Conservation (phyloP, 306 rosid genomes). For the Bauhinia variegata region DNA sequence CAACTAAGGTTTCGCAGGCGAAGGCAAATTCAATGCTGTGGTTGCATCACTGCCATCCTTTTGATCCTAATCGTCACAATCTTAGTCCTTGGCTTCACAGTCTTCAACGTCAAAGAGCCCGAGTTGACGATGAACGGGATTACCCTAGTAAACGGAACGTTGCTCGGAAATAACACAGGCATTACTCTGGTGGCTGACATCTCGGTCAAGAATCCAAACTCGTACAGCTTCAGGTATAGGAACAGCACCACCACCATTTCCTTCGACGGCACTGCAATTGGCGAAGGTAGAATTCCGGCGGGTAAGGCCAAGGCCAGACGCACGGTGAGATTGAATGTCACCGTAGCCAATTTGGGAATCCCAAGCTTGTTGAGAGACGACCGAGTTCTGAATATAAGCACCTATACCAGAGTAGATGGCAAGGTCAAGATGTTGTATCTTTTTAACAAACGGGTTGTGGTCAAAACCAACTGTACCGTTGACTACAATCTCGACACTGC, state of each 20-base stretch:
- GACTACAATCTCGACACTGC: constrained; percentile 24
- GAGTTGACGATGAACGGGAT: constrained; percentile 29
- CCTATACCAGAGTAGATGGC: constrained; percentile 31
- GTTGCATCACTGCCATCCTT: constrained; percentile 48
- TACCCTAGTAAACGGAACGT: constrained; percentile 6
- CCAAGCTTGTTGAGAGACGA: too few relatives aligned
- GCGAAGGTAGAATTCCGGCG: constrained; percentile 7
- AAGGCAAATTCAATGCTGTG: constrained; percentile 34
- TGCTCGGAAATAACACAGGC: neutral
- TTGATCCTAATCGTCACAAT: constrained; percentile 41
- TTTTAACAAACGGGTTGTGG: constrained; percentile 24
- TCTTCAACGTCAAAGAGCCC: constrained; percentile 54
- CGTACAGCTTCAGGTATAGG: constrained; percentile 34
- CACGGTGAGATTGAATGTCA: constrained; percentile 35
- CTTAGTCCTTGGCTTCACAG: constrained; percentile 49
- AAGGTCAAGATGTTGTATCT: constrained; percentile 39
- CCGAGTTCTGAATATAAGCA: constrained; percentile 36
- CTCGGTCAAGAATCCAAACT: constrained; percentile 40
- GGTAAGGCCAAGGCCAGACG: constrained; percentile 39
- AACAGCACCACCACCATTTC: constrained; percentile 9
- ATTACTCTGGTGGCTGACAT: constrained; percentile 37
- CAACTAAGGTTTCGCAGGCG: neutral
- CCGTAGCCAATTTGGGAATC: constrained; percentile 13
- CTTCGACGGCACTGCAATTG: constrained; percentile 29
- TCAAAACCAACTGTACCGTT: constrained; percentile 42